These are phyloP conservation scores for Harrya chromipes DNA, from an alignment of 768 basidiomycete genomes.

Conservation along the genomic window DNA sequence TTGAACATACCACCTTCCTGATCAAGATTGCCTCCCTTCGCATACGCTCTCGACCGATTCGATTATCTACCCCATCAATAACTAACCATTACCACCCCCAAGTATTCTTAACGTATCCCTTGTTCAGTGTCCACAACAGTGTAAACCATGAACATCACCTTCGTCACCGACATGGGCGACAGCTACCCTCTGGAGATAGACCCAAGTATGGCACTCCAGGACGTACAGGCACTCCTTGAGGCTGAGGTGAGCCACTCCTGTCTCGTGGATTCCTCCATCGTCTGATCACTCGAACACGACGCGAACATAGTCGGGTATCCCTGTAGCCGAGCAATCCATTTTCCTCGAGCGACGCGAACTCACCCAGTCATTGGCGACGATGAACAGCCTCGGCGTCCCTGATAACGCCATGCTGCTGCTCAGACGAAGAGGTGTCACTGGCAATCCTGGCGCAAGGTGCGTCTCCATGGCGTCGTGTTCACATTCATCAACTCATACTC, in stretches of 20 bases:
- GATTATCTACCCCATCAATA: constrained; percentile 6
- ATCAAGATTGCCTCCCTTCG: constrained; percentile 14
- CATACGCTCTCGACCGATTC: neutral
- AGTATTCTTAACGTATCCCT: no score
- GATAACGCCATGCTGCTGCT: constrained; percentile 66
- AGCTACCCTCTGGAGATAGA: constrained; percentile 78
- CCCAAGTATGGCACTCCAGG: constrained; percentile 86
- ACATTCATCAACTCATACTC: no score
- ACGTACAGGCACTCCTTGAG: constrained; percentile 91
- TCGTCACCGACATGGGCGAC: constrained; percentile 64
- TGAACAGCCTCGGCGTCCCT: constrained; percentile 58
- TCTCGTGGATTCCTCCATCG: neutral
- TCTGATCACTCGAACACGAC: neutral
- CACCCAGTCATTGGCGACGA: constrained; percentile 60
- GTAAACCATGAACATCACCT: constrained; percentile 63
- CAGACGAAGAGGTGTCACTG: constrained; percentile 53
- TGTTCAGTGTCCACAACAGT: neutral
- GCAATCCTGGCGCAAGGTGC: constrained; percentile 40
- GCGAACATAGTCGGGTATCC: constrained; percentile 64
- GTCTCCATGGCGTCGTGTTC: neutral
- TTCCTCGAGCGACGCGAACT: constrained; percentile 66
- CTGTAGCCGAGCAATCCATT: constrained; percentile 68
- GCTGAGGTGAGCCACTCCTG: constrained; percentile 69
- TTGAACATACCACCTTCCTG: constrained; percentile 26
- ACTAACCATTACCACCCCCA: neutral